Base-by-base conservation (phyloP, 2,329 filamentous ascomycete species). In the Orbilia blumenaviensis region DNA sequence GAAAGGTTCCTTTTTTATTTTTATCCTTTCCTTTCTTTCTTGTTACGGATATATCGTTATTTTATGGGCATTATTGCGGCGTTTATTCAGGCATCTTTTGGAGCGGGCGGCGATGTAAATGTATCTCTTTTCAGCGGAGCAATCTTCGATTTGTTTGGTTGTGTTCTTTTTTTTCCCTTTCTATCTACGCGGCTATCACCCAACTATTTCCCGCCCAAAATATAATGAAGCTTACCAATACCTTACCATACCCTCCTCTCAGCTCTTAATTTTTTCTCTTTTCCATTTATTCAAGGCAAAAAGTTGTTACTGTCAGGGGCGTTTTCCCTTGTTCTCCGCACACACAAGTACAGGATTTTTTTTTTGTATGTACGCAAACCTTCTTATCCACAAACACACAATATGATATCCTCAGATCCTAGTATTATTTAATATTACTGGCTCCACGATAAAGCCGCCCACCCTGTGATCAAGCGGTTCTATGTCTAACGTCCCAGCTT, bases 31-130 rank as follows among this genome's bases (percentile, higher is more conserved):
- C n/a, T n/a, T n/a, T n/a, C n/a, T 63, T 64, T 34, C 46, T 58
- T 58, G 27, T 72, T 48, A 72, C 67, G 67, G 56, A 44, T 42
- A 54, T 60, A 72, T 64, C 48, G 48, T 72, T 56, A 54, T 36
- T 72, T 58, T 44, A 50, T 63, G 27, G 58, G 67, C 67, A 72
- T 72, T 64, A 64, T 72, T 72, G 64, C 50, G 67, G 67, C 67
- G 67, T 72, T 72, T 61, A 66, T 58, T 50, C 42, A 62, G 66
- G 67, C 50, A 72, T 72, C 25, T 27, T 60, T 71, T 60, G 67
- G 67, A 66, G 46, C 60, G 32, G 60, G 60, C 66, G 67, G 58
- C 58, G 38, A 58, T 64, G 67, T 66, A 63, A 46, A 56, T 61
- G 50, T 71, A 63, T 72, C 60, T 27, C 50, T 63, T 72, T 72